phyloP scores from a whole-genome alignment of 306 rosid genomes.

The Parietaria judaica region DNA sequence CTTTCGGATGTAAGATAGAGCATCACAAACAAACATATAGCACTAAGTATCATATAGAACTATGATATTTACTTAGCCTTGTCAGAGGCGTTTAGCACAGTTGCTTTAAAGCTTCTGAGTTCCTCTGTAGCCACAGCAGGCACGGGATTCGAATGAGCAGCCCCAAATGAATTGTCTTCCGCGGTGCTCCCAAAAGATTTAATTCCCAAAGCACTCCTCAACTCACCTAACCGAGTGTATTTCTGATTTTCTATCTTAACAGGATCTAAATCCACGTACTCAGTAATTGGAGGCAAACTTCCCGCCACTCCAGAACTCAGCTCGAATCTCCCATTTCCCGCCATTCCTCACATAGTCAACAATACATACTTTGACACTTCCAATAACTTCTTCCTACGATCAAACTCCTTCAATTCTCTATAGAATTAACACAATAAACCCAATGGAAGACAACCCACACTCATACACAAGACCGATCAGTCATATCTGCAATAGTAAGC shows the following conservation, averaged over 20 bases:
- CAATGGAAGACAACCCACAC: conserved; percentile 20
- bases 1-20: too few species aligned
- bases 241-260: conserved; percentile 45
- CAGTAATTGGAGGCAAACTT: conserved; percentile 41
- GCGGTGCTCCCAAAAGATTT: conserved; percentile 42
- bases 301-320: conserved; percentile 36
- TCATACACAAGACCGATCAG: conserved; percentile 26
- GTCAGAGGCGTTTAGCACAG: conserved; percentile 42
- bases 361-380: conserved; percentile 9
- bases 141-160: conserved; percentile 49
- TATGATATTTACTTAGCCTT: conserved; percentile 61
- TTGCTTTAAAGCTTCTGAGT: conserved; percentile 52
- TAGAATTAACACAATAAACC: conserved; percentile 11
- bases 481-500: conserved; percentile 27
- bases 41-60: neutral
- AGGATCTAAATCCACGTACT: conserved; percentile 53
- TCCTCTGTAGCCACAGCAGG: conserved; percentile 55
- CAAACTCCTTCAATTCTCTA: conserved; percentile 14
- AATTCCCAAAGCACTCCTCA: conserved; percentile 51
- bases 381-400: conserved; percentile 17
- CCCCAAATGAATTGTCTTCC: conserved; percentile 57
- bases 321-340: conserved; percentile 57
- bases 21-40: too few species aligned
- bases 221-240: conserved; percentile 40
- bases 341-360: conserved; percentile 51